Evolutionary conservation across 2,329 filamentous ascomycete genomes (phyloP), one percentile per base, ranked within the genome.

Genomic region (Colletotrichum lini): DNA sequence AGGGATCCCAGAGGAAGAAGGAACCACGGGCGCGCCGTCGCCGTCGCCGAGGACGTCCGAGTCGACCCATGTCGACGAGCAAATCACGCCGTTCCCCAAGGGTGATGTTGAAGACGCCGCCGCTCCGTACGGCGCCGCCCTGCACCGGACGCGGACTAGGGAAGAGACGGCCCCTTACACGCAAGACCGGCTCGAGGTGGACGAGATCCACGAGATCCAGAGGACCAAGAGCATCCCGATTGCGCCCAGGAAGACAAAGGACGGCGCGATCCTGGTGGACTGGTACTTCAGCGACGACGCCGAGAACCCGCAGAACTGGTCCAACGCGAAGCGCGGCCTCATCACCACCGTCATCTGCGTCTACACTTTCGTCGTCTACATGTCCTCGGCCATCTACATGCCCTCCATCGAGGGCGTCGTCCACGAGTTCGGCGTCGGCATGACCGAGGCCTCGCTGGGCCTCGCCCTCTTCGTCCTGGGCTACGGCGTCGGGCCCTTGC

Each of bases 381-480:
- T 82, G 5, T 80, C 81, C 1, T 84, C 81, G 0, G 80, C 85
- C 63, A 87, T 87, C 72, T 87, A 86, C 75, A 85, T 84, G 0
- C 79, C 85, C 8, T 84, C 83, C 13, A 79, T 80, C 42, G 75
- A 77, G 38, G 86, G 86, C 9, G 82, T 92, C 18, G 86, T 87
- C 77, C 73, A 80, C 10, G 81, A 82, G 21, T 92, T 91, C 73
- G 83, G 84, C 40, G 86, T 92, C 50, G 82, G 82, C 26, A 78
- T 83, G 40, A 81, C 87, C 12, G 82, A 85, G 12, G 87, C 89
- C 2, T 86, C 87, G 0, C 82, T 92, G 0, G 89, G 89, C 0
- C 82, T 92, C 6, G 85, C 89, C 0, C 84, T 92, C 69, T 92
- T 91, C 76, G 90, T 92, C 1, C 80, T 91, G 0, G 90, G 89